Percentiles rank a stretch among this genome's conserved stretches.
Conservation (phyloP, 1,284 basidiomycete genomes). For the Ganoderma lucidum region DNA sequence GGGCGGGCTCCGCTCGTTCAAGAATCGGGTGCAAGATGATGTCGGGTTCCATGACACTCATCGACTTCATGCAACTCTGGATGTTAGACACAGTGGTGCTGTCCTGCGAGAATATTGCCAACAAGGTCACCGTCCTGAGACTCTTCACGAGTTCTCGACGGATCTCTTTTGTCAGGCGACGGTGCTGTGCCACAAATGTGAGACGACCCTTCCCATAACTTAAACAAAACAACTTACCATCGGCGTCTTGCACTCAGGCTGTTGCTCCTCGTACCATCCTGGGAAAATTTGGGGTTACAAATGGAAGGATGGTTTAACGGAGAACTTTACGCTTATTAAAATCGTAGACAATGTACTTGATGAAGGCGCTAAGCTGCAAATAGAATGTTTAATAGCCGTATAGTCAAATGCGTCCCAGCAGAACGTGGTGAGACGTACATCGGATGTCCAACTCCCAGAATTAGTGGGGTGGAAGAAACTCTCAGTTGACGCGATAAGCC, state of each 20-base stretch:
- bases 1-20: conserved; percentile 86
- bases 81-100: conserved; percentile 69
- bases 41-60: conserved; percentile 88
- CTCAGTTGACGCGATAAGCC: conserved; percentile 89
- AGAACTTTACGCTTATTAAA: conserved; percentile 77
- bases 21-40: conserved; percentile 87
- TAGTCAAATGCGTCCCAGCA: neutral
- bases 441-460: conserved; percentile 73
- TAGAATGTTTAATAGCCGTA: neutral
- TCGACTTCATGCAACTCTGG: conserved; percentile 75
- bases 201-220: conserved; percentile 1
- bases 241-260: conserved; percentile 86
- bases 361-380: conserved; percentile 77
- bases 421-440: conserved; percentile 52
- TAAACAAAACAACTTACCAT: conserved; percentile 46
- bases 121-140: conserved; percentile 82
- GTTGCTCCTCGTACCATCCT: conserved; percentile 87
- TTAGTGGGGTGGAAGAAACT: conserved; percentile 89
- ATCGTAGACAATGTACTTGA: conserved; percentile 87
- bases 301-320: conserved; percentile 5
- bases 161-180: conserved; percentile 84
- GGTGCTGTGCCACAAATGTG: conserved; percentile 49
- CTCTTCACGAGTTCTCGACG: conserved; percentile 87
- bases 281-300: conserved; percentile 7
- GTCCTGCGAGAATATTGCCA: conserved; percentile 93